Evolutionary conservation across 1,284 basidiomycete species (phyloP).

Genomic region (Puccinia triticina): DNA sequence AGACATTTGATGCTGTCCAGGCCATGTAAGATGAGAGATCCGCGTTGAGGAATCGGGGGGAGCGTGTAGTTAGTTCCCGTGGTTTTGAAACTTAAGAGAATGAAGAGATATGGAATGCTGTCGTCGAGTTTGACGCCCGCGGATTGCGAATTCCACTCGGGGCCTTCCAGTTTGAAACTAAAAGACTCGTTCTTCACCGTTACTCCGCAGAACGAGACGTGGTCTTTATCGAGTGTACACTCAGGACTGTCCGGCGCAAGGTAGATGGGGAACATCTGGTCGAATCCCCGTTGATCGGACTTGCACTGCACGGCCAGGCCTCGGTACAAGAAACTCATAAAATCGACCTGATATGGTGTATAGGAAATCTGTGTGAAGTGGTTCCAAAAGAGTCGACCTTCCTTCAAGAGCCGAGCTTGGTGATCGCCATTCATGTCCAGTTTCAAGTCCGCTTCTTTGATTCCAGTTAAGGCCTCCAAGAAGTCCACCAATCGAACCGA

Average conservation of each 20-base stretch:
- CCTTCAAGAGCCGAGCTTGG: not conserved
- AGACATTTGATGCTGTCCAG: not conserved
- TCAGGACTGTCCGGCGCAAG: not conserved
- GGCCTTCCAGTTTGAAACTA: not conserved
- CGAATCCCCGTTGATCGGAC: not conserved
- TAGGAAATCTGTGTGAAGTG: not conserved
- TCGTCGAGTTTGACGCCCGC: not conserved
- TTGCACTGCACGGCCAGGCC: not conserved
- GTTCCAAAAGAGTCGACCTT: slow-evolving; percentile 9
- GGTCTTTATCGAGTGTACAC: not conserved
- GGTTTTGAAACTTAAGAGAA: not conserved
- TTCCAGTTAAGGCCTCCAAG: not conserved
- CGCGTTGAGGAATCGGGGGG: not conserved
- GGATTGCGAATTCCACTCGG: not conserved
- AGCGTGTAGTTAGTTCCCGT: not conserved
- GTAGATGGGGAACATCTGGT: not conserved
- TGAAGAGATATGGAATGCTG: not conserved
- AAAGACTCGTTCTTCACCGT: not conserved
- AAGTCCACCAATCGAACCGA: slow-evolving; percentile 5
- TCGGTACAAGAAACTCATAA: slow-evolving; percentile 3
- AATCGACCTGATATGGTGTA: not conserved
- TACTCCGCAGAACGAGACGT: not conserved
- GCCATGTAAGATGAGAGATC: not conserved
- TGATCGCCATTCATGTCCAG: not conserved
- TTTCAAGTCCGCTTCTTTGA: not conserved